These are phyloP conservation scores for Exophiala phaeomuriformis DNA, from an alignment of 2,329 filamentous ascomycete species.

Conservation along the genomic window DNA sequence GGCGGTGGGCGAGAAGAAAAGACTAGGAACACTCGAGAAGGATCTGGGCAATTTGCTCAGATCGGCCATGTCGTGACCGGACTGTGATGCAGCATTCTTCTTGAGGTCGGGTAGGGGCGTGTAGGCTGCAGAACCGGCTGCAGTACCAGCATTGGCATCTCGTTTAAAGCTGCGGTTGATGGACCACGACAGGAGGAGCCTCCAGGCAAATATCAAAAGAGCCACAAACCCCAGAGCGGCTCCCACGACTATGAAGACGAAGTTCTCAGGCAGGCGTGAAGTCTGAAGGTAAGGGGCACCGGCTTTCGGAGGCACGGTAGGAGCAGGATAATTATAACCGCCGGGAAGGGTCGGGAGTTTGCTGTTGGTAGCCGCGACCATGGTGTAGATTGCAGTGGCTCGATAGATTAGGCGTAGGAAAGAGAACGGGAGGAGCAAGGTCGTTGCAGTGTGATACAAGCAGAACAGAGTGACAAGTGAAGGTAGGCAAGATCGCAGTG, in stretches of 20 bases:
- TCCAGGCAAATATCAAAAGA: conserved; percentile 78
- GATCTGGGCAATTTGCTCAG: conserved; percentile 23
- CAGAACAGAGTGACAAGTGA: conserved; percentile 3
- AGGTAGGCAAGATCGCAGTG: conserved; percentile 6
- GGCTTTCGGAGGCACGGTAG: conserved; percentile 72
- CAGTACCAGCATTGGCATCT: conserved; percentile 57
- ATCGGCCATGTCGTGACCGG: conserved; percentile 31
- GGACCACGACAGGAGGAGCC: conserved; percentile 77
- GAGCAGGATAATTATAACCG: conserved; percentile 58
- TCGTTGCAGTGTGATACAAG: background rate
- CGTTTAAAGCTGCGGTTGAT: conserved; percentile 85
- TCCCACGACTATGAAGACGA: conserved; percentile 91
- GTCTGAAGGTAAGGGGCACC: conserved; percentile 88
- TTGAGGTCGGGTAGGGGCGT: conserved; percentile 47
- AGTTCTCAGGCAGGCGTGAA: conserved; percentile 78
- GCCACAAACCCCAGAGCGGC: conserved; percentile 78
- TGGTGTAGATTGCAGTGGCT: conserved; percentile 4
- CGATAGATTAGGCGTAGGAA: background rate
- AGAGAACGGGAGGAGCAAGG: background rate
- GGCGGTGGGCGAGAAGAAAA: conserved; percentile 95
- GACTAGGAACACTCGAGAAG: conserved; percentile 40
- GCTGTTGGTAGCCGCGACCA: conserved; percentile 17
- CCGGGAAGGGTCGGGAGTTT: conserved; percentile 50
- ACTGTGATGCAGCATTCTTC: conserved; percentile 29
- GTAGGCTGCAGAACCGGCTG: conserved; percentile 61